These are phyloP conservation scores for Russula virescens DNA, from an alignment of 768 basidiomycete genomes.

Conservation along the genomic window DNA sequence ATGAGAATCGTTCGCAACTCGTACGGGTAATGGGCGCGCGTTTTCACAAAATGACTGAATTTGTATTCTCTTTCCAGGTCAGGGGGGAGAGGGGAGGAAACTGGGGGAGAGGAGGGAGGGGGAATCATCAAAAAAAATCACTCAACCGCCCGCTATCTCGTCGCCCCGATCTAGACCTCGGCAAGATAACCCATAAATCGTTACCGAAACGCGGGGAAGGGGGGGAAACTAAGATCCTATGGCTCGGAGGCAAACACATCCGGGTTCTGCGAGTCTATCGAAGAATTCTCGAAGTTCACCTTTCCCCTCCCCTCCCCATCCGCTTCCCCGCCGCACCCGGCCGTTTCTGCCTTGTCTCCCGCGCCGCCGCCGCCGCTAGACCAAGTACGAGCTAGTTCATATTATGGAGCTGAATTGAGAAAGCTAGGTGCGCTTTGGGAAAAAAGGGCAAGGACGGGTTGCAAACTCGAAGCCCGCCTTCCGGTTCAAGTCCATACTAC, in stretches of 20 bases:
- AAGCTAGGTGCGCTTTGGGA: neutral
- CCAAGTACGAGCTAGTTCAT: constrained; percentile 6
- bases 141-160: neutral
- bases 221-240: neutral
- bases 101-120: too few relatives aligned
- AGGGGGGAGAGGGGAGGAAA: too few relatives aligned
- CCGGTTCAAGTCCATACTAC: too few relatives aligned
- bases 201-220: neutral
- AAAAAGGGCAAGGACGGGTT: neutral
- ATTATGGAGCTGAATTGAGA: neutral
- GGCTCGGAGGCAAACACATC: neutral
- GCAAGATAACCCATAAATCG: neutral
- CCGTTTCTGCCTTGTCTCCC: neutral
- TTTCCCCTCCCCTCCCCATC: neutral
- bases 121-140: neutral
- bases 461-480: neutral
- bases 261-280: neutral
- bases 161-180: neutral
- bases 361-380: neutral
- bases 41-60: neutral
- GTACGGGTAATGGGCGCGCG: neutral
- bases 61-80: neutral
- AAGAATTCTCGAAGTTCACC: constrained; percentile 6
- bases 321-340: too few relatives aligned
- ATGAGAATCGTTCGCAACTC: neutral